Evolutionary conservation across 495 filamentous ascomycete genomes (phyloP), one percentile per base, ranked within the genome.

Genomic region (Wilcoxina mikolae): DNA sequence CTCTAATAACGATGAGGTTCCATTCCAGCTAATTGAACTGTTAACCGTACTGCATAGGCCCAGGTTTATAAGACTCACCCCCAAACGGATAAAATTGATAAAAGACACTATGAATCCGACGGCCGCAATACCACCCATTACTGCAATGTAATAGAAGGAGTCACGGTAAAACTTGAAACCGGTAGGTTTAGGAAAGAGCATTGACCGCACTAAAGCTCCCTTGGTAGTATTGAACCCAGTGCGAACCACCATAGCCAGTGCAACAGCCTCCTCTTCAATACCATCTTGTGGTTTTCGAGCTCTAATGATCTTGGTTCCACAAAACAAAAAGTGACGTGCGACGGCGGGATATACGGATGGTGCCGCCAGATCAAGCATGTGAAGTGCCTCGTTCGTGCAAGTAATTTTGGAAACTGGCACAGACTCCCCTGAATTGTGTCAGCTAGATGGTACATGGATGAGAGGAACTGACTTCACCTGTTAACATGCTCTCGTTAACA

Each of bases 401-500:
- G 93, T 87, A 3, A 75, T 76, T 67, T 99, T 99, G 9, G 89
- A 94, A 3, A 96, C 89, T 4, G 93, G 93, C 25, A 99, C 86
- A 48, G 93, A 96, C 73, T 99, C 93, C 42, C 88, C 89, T 82
- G 50, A 11, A 54, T n/a, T 18, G 29, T 52, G 51, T 71, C 53
- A 72, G 62, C 28, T 51, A 26, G 10, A 24, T 18, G n/a, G 20
- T 47, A 46, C 3, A 17, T 7, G 20, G 2, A 48, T 33, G 22
- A 33, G 18, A 51, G 22, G 29, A 22, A 10, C 2, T 50, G 18
- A 64, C 2, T 71, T 61, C 64, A 83, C 83, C 83, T 35, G 93
- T 99, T 27, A 99, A 79, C 93, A 99, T 99, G 72, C 90, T 95
- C 68, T 99, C 93, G 66, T 99, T 99, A 56, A 99, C 88, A 58